Conservation (phyloP, 768 basidiomycete genomes). For the Leccinum variicolor region DNA sequence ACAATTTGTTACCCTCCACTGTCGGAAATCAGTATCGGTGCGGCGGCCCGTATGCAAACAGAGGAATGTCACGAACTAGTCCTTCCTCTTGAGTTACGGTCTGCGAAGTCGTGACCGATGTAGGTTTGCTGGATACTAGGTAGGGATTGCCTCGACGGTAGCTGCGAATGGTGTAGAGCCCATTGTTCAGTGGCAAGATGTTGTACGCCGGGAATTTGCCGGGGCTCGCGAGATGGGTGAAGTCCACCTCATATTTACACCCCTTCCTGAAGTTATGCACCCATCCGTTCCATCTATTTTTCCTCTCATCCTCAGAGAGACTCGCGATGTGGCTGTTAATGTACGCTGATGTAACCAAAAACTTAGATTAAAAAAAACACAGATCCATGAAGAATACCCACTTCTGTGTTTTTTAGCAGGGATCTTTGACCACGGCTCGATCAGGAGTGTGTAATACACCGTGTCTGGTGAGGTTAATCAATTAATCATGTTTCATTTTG, state of each 20-base stretch:
- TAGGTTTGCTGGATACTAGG: neutral
- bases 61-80: neutral
- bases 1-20: neutral
- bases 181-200: neutral
- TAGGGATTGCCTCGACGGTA: neutral
- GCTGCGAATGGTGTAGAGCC: constrained; percentile 1
- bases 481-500: too few relatives aligned
- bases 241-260: neutral
- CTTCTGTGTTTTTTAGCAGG: neutral
- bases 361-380: too few relatives aligned
- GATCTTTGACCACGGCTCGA: neutral
- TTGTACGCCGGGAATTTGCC: neutral
- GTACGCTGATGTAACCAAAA: neutral
- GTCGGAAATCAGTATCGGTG: neutral
- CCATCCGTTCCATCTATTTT: neutral
- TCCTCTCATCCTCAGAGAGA: neutral
- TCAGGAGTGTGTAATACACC: neutral
- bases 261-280: neutral
- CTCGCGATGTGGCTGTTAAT: neutral
- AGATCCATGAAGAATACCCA: neutral
- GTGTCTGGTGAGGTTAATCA: neutral
- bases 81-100: neutral
- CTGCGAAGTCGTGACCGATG: neutral
- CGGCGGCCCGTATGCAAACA: too few relatives aligned
- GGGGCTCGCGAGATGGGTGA: neutral